A percentile compares a stretch with the other conserved stretches of the same genome.
Evolutionary conservation across 495 filamentous ascomycete species (phyloP).

Genomic region (Annulohypoxylon bovei): DNA sequence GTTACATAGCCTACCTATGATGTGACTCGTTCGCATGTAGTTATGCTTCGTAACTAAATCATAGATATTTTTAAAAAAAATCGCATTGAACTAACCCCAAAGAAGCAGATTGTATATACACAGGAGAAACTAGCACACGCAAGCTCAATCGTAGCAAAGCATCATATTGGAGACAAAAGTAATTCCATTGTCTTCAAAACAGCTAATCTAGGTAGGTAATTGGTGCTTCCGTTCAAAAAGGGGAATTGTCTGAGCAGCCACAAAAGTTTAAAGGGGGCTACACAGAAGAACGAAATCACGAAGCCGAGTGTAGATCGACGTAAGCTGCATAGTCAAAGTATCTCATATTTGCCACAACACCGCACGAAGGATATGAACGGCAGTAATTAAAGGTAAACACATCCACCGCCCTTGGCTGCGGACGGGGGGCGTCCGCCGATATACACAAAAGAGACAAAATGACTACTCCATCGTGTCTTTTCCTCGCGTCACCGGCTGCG

Average conservation of each 20-base stretch:
- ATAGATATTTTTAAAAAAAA: no score
- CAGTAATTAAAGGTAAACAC: conserved; percentile 23
- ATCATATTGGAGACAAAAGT: neutral
- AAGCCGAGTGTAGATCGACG: neutral
- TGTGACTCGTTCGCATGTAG: no score
- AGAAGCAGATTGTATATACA: no score
- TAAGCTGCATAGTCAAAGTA: conserved; percentile 12
- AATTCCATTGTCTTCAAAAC: neutral
- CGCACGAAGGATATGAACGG: conserved; percentile 8
- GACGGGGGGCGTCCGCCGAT: conserved; percentile 7
- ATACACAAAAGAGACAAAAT: conserved; percentile 40
- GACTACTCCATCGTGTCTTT: conserved; percentile 29
- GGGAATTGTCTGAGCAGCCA: neutral
- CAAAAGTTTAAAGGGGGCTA: neutral
- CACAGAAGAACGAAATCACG: neutral
- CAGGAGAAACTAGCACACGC: no score
- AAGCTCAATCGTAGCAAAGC: no score
- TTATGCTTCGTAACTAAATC: no score
- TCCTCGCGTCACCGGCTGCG: conserved; percentile 15
- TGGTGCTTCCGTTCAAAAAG: neutral
- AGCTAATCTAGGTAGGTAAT: neutral
- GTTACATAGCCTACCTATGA: no score
- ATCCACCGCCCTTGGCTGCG: conserved; percentile 3
- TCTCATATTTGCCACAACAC: conserved; percentile 26
- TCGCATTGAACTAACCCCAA: no score